Conservation (phyloP, 129 eudicot species). For the Silybum marianum region DNA sequence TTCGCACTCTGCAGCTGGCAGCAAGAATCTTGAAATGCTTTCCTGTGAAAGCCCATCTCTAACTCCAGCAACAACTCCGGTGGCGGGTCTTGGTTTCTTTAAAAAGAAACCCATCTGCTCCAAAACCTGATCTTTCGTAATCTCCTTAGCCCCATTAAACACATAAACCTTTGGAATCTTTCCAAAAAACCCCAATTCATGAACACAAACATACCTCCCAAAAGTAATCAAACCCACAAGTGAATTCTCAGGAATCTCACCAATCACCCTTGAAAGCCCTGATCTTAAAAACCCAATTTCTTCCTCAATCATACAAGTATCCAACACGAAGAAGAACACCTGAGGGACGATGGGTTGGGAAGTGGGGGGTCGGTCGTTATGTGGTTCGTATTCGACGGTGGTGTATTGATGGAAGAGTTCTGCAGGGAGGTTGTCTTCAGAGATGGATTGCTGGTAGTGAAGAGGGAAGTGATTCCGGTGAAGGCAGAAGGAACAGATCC, state of each 20-base stretch:
- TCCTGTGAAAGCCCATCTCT: slow-evolving; percentile 89
- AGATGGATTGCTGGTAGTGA: slow-evolving; percentile 70
- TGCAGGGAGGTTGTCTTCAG: slow-evolving; percentile 80
- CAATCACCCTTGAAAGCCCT: slow-evolving; percentile 63
- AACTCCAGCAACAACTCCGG: slow-evolving; percentile 82
- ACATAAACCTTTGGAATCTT: slow-evolving; percentile 73
- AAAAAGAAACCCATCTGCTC: slow-evolving; percentile 87
- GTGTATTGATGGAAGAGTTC: slow-evolving; percentile 87
- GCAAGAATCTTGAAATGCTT: slow-evolving; percentile 75
- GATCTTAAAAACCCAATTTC: slow-evolving; percentile 73
- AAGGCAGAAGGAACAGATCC: slow-evolving; percentile 93
- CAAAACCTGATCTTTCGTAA: slow-evolving; percentile 83
- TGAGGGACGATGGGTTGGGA: slow-evolving; percentile 11
- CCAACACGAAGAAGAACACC: slow-evolving; percentile 77
- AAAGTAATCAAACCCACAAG: slow-evolving; percentile 90
- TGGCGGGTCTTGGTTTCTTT: slow-evolving; percentile 69
- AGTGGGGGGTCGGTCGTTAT: slow-evolving; percentile 18
- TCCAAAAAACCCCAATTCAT: slow-evolving; percentile 84
- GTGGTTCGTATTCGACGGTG: slow-evolving; percentile 66
- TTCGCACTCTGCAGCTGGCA: slow-evolving; percentile 94
- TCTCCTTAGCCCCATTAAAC: slow-evolving; percentile 85
- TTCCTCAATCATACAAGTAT: slow-evolving; percentile 89
- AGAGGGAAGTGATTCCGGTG: slow-evolving; percentile 84
- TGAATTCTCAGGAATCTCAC: slow-evolving; percentile 65
- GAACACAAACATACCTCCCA: slow-evolving; percentile 87